A percentile compares a stretch with the other conserved stretches of the same genome.
Conservation (phyloP, 805 yeast species). For the Suhomyces faveliae region DNA sequence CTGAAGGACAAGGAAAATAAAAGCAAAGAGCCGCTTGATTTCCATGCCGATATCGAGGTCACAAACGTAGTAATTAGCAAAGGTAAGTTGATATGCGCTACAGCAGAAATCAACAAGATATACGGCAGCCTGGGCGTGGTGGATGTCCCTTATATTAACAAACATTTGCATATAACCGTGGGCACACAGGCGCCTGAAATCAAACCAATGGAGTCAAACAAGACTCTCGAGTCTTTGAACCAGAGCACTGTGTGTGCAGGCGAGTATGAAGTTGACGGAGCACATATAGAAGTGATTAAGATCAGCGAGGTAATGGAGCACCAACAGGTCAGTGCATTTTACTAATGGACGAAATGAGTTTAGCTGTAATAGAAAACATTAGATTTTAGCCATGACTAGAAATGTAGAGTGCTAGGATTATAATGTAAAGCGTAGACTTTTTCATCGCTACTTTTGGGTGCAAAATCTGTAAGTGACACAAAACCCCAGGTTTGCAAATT, state of each 20-base stretch:
- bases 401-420: too few species aligned
- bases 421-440: too few species aligned
- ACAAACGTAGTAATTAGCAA: slow-evolving; percentile 48
- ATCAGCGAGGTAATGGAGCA: neutral
- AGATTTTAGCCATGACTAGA: too few species aligned
- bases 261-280: slow-evolving; percentile 2
- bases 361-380: neutral
- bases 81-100: slow-evolving; percentile 51
- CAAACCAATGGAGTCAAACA: slow-evolving; percentile 55
- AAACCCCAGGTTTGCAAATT: too few species aligned
- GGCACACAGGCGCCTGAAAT: slow-evolving; percentile 52
- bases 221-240: slow-evolving; percentile 5
- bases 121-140: slow-evolving; percentile 8
- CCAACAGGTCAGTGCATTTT: slow-evolving; percentile 7
- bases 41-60: slow-evolving; percentile 41
- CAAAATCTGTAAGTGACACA: neutral
- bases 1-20: neutral
- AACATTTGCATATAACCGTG: slow-evolving; percentile 62
- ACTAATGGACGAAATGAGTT: neutral
- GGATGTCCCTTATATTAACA: slow-evolving; percentile 36
- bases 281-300: neutral
- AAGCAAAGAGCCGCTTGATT: slow-evolving; percentile 8
- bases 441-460: neutral
- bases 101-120: slow-evolving; percentile 36
- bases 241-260: neutral